Conservation (phyloP, 805 yeast species). For the Tetrapisispora phaffii region DNA sequence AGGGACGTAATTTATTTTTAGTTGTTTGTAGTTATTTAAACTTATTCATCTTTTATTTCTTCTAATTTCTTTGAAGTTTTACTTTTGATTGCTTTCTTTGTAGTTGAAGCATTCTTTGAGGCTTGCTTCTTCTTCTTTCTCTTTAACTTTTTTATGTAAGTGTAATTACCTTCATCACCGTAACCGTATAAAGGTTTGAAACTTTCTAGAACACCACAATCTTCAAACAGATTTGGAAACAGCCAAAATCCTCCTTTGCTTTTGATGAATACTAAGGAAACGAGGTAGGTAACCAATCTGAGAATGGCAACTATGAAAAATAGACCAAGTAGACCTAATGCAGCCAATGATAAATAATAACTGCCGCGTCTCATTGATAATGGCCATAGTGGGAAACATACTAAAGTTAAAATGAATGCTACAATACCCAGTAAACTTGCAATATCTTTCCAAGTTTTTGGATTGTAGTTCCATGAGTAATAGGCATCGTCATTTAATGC, state of each 20-base stretch:
- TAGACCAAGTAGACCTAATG: constrained; percentile 60
- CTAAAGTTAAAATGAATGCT: constrained; percentile 57
- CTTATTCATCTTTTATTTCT: neutral
- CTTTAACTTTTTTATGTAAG: constrained; percentile 25
- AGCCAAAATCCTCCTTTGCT: constrained; percentile 81
- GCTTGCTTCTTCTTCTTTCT: constrained; percentile 24
- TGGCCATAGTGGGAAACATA: constrained; percentile 94
- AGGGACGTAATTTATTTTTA: neutral
- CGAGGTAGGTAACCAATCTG: constrained; percentile 56
- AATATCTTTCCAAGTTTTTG: constrained; percentile 43
- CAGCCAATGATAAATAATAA: constrained; percentile 76
- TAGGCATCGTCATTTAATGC: constrained; percentile 56
- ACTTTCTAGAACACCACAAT: constrained; percentile 87
- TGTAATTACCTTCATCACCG: constrained; percentile 41
- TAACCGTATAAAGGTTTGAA: constrained; percentile 84
- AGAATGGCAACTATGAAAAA: constrained; percentile 74
- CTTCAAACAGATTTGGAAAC: constrained; percentile 92
- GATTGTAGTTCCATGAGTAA: constrained; percentile 73
- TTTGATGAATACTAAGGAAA: constrained; percentile 22
- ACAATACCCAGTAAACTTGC: constrained; percentile 34
- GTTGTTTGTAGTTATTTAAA: neutral
- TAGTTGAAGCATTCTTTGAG: constrained; percentile 10
- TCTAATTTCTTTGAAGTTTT: neutral
- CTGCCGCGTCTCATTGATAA: constrained; percentile 76
- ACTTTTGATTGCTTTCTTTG: neutral